Conservation (phyloP, 371 early-diverging fungal genomes). For the Nematocida sp. region DNA sequence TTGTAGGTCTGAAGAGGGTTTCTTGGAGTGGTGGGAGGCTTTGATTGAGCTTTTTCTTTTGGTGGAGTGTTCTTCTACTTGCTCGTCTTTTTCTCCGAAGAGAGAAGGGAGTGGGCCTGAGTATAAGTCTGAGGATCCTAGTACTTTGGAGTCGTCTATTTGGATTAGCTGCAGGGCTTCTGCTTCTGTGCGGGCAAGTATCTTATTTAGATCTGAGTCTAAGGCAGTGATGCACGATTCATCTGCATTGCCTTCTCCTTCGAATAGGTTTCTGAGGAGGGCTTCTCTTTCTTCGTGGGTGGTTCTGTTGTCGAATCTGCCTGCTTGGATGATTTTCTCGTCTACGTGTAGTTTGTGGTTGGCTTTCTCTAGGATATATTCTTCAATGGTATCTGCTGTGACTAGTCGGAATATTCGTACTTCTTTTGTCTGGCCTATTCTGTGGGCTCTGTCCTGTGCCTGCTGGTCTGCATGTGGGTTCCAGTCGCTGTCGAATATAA, state of each 20-base stretch:
- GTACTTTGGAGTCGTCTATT: slow-evolving; percentile 20
- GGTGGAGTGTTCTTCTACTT: not conserved
- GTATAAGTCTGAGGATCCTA: slow-evolving; percentile 16
- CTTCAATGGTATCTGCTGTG: slow-evolving; percentile 86
- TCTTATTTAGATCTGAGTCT: slow-evolving; percentile 33
- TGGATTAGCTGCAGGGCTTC: slow-evolving; percentile 11
- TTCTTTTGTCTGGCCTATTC: slow-evolving; percentile 74
- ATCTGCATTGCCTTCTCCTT: slow-evolving; percentile 17
- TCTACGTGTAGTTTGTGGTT: slow-evolving; percentile 43
- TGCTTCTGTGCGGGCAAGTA: slow-evolving; percentile 38
- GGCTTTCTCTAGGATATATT: slow-evolving; percentile 53
- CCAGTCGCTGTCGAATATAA: slow-evolving; percentile 82
- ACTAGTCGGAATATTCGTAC: slow-evolving; percentile 66
- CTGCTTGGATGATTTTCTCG: slow-evolving; percentile 47
- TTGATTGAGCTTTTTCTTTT: slow-evolving; percentile 25
- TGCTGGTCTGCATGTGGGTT: slow-evolving; percentile 77
- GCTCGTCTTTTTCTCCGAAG: not conserved
- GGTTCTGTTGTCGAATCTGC: slow-evolving; percentile 47
- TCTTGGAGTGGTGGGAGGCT: not conserved
- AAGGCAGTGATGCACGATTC: not conserved
- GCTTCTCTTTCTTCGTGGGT: slow-evolving; percentile 50
- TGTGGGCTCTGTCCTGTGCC: slow-evolving; percentile 77
- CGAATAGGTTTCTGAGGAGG: slow-evolving; percentile 40
- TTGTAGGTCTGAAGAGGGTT: not conserved
- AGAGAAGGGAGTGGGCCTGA: slow-evolving; percentile 23